phyloP scores from a whole-genome alignment of 2,329 filamentous ascomycete species.

The Stemphylium beticola region DNA sequence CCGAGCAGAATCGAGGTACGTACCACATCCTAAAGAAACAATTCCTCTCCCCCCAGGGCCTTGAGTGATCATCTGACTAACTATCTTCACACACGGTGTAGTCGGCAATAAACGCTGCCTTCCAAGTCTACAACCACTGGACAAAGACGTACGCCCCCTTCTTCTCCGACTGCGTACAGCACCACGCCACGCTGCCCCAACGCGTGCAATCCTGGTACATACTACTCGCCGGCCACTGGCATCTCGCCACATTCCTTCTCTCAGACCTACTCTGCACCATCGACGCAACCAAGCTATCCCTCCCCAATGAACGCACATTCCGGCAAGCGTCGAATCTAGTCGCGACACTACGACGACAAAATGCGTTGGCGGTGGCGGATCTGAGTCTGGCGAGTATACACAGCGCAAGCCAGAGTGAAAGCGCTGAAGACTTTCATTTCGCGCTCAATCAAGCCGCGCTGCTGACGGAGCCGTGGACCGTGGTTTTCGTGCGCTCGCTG shows the following conservation, averaged over 20 bases:
- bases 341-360: constrained; percentile 38
- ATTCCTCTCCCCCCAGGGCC: no score
- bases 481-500: constrained; percentile 43
- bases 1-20: constrained; percentile 8
- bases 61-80: constrained; percentile 38
- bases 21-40: no score
- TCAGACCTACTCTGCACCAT: constrained; percentile 59
- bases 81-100: constrained; percentile 44
- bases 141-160: constrained; percentile 59
- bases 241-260: constrained; percentile 61
- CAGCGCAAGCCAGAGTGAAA: neutral
- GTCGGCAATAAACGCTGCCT: constrained; percentile 55
- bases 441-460: constrained; percentile 62
- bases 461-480: constrained; percentile 65
- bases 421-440: constrained; percentile 55
- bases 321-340: constrained; percentile 55
- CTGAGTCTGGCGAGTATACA: constrained; percentile 36
- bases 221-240: constrained; percentile 63
- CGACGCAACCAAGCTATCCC: constrained; percentile 51
- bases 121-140: constrained; percentile 63
- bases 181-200: constrained; percentile 58
- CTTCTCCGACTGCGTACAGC: constrained; percentile 58
- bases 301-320: constrained; percentile 53
- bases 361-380: constrained; percentile 47
- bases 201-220: constrained; percentile 66